These are phyloP conservation scores for Daphne laureola DNA, from an alignment of 441 rosid species.

Conservation along the genomic window DNA sequence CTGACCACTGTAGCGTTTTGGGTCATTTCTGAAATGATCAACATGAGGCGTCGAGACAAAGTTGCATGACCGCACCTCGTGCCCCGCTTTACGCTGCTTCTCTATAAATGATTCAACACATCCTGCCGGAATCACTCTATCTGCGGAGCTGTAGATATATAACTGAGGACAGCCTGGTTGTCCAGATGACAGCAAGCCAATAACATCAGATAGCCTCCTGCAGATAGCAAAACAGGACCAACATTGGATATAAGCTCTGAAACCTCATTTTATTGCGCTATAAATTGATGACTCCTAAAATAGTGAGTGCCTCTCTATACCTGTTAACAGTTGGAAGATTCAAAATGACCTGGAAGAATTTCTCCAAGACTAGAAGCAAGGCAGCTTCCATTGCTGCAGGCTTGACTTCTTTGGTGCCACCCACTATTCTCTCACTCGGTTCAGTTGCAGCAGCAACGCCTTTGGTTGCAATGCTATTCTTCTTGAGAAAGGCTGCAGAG, in stretches of 20 bases:
- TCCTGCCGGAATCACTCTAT: constrained; percentile 75
- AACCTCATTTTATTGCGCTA: background rate
- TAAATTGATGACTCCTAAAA: background rate
- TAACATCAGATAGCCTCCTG: constrained; percentile 84
- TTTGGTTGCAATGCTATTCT: constrained; percentile 76
- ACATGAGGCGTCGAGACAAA: constrained; percentile 93
- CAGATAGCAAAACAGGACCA: background rate
- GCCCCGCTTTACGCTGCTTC: constrained; percentile 70
- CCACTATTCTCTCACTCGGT: constrained; percentile 21
- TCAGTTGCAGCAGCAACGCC: constrained; percentile 27
- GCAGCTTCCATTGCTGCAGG: constrained; percentile 79
- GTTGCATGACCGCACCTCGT: constrained; percentile 78
- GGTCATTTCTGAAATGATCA: constrained; percentile 92
- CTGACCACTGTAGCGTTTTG: constrained; percentile 58
- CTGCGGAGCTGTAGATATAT: constrained; percentile 93
- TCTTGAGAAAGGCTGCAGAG: constrained; percentile 91
- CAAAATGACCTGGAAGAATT: constrained; percentile 63
- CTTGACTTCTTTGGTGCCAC: constrained; percentile 27
- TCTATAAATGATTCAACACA: constrained; percentile 81
- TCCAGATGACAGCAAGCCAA: constrained; percentile 50
- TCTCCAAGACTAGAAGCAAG: constrained; percentile 68
- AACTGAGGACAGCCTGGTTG: constrained; percentile 92
- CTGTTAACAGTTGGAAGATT: constrained; percentile 80
- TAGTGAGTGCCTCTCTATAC: constrained; percentile 24
- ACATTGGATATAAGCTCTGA: background rate